Evolutionary conservation across 148 eudicot species (phyloP), one percentile per base, ranked within the genome.

Genomic region (Fagopyrum tataricum): DNA sequence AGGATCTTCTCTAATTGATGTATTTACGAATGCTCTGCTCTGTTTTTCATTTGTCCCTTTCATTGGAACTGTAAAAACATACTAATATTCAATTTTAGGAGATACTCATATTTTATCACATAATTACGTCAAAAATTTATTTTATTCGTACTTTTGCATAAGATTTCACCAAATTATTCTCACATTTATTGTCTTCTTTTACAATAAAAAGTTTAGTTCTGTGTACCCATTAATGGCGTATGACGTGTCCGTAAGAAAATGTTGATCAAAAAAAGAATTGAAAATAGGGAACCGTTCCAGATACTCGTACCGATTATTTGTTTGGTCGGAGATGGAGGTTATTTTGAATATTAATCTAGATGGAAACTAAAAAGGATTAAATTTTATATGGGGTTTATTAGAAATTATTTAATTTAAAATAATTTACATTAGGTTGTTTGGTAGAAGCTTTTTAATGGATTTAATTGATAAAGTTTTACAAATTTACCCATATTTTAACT

Each of bases 11-110:
- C 17, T 18, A 61, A 61, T 61, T 31, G 69, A 64, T 39, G 18
- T 39, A 5, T 14, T 64, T 13, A 18, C 69, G 37, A 31, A 64
- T 31, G 13, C 43, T 64, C 42, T 64, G 69, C 41, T 4, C 69
- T 64, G 37, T 31, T 31, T 31, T 31, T 31, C 39, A 64, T 64
- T 31, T 64, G 69, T 64, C 69, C 69, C 69, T 64, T 64, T 64
- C 43, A 39, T 37, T 15, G 43, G 43, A 24, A 59, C 11, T 59
- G 4, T 10, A 24, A 59, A 24, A 59, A 15, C 66, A 64, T 9
- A 12, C 5, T 62, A 0, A 62, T 62, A 26, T 64, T 64, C 10
- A 39, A 37, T 15, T 64, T 26, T 64, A 64, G 4, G 43, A 64
- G 69, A 64, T 64, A 37, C 43, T 37, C 43, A 64, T 64, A 7